Evolutionary conservation across 2,329 filamentous ascomycete genomes (phyloP), one percentile per base, ranked within the genome.

Genomic region (Alternaria postmessia): DNA sequence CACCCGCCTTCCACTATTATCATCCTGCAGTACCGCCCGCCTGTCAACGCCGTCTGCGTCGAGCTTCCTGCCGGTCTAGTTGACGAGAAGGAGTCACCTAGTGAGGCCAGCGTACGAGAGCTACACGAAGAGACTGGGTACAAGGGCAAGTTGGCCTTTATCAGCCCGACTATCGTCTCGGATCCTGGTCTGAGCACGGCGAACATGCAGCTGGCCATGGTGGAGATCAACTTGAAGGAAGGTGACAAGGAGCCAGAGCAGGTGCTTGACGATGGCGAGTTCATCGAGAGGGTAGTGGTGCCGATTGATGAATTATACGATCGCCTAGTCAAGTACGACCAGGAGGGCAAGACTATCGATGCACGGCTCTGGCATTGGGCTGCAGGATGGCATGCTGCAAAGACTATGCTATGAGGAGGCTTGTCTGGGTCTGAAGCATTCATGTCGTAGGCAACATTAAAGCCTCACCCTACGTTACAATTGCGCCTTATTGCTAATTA

Each of bases 141-240:
- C 70, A 82, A 88, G 65, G 89, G 85, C 46, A 74, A 76, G 63
- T 66, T 82, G 62, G 64, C 75, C 20, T 78, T 79, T 74, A 86
- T 84, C n/a, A 87, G 86, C 38, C 88, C 88, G 7, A 83, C 89
- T 53, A 89, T 91, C 81, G 89, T 88, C 57, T 87, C 88, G 67
- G 89, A 88, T 74, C 86, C 86, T 2, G 86, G 86, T 24, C 79
- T 89, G 80, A 86, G 82, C 59, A 85, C 82, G 57, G 85, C 87
- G 51, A 88, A 87, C 67, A 86, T 88, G 85, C 82, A 86, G 78
- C 77, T 88, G 62, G 86, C 84, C 57, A 86, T 85, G 73, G 85
- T 88, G 14, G 85, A 87, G 75, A 86, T 88, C 14, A 72, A 85
- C 51, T 71, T 88, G 54, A 75, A 78, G 11, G 83, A 84, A 62